Base-by-base conservation (phyloP, 2,329 filamentous ascomycete genomes). In the Lachnellula willkommii region DNA sequence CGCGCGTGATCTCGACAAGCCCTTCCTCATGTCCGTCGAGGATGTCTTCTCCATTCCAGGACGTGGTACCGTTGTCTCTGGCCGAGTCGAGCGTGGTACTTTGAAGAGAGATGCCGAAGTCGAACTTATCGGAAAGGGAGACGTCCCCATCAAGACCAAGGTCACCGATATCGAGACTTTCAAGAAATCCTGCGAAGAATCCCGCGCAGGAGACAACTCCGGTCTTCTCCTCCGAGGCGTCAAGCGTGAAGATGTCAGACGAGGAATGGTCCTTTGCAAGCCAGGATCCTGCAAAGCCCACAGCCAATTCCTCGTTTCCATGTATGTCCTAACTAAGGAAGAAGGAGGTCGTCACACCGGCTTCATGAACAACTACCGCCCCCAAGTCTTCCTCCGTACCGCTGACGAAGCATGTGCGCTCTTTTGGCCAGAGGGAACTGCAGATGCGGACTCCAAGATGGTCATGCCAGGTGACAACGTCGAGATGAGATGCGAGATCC, bases 101-200 rank as follows among this genome's bases (percentile, higher is more conserved):
- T 79, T 99, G 70, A 97, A 96, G 89, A 90, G 85, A 76, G 94
- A 99, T 73, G 81, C 86, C 62, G 94, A 99, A 71, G 85, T 99
- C 65, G 94, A 99, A 81, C 83, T 99, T 63, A 83, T 99, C 60
- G 94, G 94, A 72, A 95, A 94, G 80, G 85, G 87, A 65, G 75
- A 77, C 55, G 81, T 85, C 47, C 77, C 90, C 65, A 89, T 97
- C 81, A 96, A 95, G 85, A 97, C 94, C 75, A 97, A 96, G 82
- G 93, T 99, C 64, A 99, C 94, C 70, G 95, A 99, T 71, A 97
- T 99, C 66, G 94, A 99, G 81, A 99, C 93, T 64, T 99, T 99
- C 83, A 96, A 97, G 84, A 99, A 99, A 84, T 95, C 91, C 50
- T 97, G 94, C 76, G 92, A 96, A 57, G 90, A 96, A 77, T 95